Evolutionary conservation across 805 yeast species (phyloP), one percentile per base, ranked within the genome.

Genomic region (Ogataea allantospora): DNA sequence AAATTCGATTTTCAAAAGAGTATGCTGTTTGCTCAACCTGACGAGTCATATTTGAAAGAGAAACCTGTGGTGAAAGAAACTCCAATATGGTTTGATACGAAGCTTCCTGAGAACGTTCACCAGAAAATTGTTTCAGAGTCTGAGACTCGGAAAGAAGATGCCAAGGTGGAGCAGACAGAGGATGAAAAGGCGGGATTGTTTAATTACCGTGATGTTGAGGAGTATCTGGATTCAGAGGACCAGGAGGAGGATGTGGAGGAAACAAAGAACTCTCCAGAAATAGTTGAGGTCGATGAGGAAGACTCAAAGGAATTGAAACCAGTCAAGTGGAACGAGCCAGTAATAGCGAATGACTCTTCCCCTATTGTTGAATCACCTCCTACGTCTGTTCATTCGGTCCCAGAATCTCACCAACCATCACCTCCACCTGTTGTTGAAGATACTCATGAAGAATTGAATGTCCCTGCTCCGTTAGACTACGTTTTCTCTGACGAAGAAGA

Each of bases 401-500:
- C 36, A 2, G 24, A 33, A 33, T 13, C 6, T 20, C 17, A 18
- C 13, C 39, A 9, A 46, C 46, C 28, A 4, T 3, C 13, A 21
- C 4, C 8, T 21, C n/a, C n/a, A n/a, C n/a, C n/a, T n/a, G n/a
- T n/a, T n/a, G n/a, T n/a, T n/a, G n/a, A n/a, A n/a, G n/a, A n/a
- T n/a, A n/a, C n/a, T n/a, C n/a, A n/a, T n/a, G n/a, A n/a, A n/a
- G n/a, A n/a, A n/a, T n/a, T n/a, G n/a, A n/a, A n/a, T n/a, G n/a
- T n/a, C n/a, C n/a, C n/a, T n/a, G 38, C 35, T 9, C 27, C 44
- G 1, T 43, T 50, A 7, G 84, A 80, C 37, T 83, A 81, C 50
- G 85, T 77, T 38, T 83, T 83, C 55, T 78, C 78, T 16, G 88
- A 85, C 37, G 81, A 80, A 12, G 97, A 89, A 41, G 95, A 88